Conservation (phyloP, 805 yeast genomes). For the Groenewaldozyma tartarivorans region DNA sequence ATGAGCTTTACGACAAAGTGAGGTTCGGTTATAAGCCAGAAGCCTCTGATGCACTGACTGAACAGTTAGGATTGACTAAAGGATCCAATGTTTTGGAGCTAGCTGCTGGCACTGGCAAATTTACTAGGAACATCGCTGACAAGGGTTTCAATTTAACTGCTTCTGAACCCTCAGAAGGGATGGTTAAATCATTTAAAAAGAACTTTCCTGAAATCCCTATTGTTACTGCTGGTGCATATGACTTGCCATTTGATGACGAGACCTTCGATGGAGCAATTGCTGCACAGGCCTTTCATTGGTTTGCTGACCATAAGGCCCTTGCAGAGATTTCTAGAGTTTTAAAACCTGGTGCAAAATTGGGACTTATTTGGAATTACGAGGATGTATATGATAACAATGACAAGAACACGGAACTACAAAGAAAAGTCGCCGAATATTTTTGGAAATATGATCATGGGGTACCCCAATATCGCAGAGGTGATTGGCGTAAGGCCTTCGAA, state of each 20-base stretch:
- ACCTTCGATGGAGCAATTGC: constrained; percentile 41
- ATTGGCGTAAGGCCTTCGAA: constrained; percentile 37
- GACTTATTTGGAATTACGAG: constrained; percentile 54
- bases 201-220: constrained; percentile 38
- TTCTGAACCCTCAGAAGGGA: constrained; percentile 51
- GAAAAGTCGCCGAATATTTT: constrained; percentile 26
- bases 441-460: constrained; percentile 35
- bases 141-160: constrained; percentile 36
- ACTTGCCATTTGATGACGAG: constrained; percentile 36
- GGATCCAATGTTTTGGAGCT: constrained; percentile 36
- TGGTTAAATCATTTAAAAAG: constrained; percentile 38
- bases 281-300: constrained; percentile 65
- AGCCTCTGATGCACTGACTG: constrained; percentile 37
- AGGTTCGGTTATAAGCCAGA: constrained; percentile 40
- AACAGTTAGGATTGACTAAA: constrained; percentile 27
- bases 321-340: constrained; percentile 43
- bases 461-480: constrained; percentile 46
- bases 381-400: constrained; percentile 17
- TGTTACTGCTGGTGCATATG: constrained; percentile 35
- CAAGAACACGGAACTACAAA: constrained; percentile 31
- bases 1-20: constrained; percentile 39
- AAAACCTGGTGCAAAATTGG: constrained; percentile 41
- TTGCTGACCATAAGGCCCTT: constrained; percentile 40
- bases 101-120: constrained; percentile 60
- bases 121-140: constrained; percentile 37